Percentiles rank a stretch among this genome's conserved stretches.
Conservation (phyloP, 2,329 filamentous ascomycete genomes). For the Epichloe gansuensis region DNA sequence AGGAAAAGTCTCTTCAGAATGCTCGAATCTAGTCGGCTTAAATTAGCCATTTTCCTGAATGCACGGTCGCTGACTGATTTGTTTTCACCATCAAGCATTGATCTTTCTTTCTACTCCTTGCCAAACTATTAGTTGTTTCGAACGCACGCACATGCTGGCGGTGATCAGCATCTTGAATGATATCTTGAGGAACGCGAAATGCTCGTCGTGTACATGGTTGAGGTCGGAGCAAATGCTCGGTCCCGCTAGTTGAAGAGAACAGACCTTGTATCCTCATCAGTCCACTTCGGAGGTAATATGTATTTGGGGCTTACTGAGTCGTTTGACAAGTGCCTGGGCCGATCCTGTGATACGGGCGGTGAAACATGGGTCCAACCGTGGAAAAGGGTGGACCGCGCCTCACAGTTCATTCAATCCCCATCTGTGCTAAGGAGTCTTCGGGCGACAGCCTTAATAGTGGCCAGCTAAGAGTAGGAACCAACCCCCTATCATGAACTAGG, state of each 20-base stretch:
- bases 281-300: not conserved
- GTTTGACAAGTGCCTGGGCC: conserved; percentile 7
- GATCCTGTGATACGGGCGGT: conserved; percentile 3
- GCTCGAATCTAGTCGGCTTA: not conserved
- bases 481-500: not conserved
- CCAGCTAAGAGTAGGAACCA: not conserved
- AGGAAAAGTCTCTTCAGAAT: not conserved
- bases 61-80: not conserved
- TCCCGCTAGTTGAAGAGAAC: not conserved
- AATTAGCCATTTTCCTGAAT: not conserved
- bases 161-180: too few species aligned
- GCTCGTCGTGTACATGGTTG: not conserved
- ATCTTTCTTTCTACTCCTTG: not conserved
- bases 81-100: not conserved
- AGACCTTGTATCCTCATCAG: not conserved
- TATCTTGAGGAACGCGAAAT: not conserved
- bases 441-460: not conserved
- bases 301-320: not conserved
- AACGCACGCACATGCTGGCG: not conserved
- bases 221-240: not conserved
- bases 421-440: not conserved
- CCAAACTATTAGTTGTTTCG: not conserved
- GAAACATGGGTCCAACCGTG: conserved; percentile 5
- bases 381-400: not conserved
- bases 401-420: too few species aligned